Evolutionary conservation across 73 alveolate genomes (phyloP).

Genomic region (Durusdinium trenchii): DNA sequence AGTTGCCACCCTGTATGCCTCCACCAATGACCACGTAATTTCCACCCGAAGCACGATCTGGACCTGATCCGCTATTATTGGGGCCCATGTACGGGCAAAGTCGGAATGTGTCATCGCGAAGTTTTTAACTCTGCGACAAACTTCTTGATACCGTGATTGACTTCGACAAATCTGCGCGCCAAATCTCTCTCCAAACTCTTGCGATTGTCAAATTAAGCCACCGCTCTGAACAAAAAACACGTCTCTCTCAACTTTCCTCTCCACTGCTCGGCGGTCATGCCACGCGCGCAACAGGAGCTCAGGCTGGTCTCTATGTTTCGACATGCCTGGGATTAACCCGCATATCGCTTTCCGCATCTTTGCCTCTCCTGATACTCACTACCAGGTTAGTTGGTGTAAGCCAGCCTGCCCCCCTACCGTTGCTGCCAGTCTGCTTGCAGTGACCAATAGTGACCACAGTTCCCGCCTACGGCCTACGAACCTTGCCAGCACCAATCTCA

Average conservation of each 20-base stretch:
- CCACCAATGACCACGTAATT: slow-evolving; percentile 74
- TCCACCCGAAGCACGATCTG: slow-evolving; percentile 90
- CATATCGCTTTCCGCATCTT: no score
- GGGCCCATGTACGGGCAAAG: slow-evolving; percentile 79
- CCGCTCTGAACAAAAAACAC: slow-evolving; percentile 64
- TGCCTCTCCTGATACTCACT: no score
- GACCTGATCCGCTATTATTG: slow-evolving; percentile 46
- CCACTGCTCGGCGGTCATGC: no score
- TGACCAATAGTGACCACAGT: no score
- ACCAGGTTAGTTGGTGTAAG: no score
- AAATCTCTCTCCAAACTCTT: not conserved
- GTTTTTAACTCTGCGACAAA: slow-evolving; percentile 64
- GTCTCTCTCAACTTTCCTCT: slow-evolving; percentile 64
- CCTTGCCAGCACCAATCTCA: no score
- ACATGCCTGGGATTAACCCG: no score
- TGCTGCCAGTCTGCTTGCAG: no score
- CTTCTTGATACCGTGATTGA: slow-evolving; percentile 13
- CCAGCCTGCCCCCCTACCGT: no score
- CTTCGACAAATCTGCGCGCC: not conserved
- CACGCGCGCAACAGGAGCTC: no score
- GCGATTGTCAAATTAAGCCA: slow-evolving; percentile 65
- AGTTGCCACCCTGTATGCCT: slow-evolving; percentile 77
- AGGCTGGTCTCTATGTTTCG: no score
- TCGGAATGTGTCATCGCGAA: slow-evolving; percentile 49
- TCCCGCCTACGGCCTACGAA: no score